Evolutionary conservation across 2,329 filamentous ascomycete species (phyloP).

Genomic region (Drechslerella dactyloides): DNA sequence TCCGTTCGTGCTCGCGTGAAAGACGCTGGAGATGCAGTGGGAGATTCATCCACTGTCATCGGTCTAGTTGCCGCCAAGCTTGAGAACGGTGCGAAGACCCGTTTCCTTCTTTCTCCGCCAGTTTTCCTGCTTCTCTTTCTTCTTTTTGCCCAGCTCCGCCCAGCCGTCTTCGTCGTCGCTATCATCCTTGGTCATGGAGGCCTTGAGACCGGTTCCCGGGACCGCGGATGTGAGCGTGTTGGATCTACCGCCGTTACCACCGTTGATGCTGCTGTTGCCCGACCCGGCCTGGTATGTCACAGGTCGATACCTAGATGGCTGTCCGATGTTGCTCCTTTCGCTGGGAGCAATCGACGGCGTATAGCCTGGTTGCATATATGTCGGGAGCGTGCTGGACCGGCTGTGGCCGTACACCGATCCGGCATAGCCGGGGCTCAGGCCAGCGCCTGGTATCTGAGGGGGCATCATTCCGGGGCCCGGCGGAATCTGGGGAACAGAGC

Average conservation of each 20-base stretch:
- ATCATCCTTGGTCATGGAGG: slow-evolving; percentile 59
- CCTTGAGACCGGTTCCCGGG: slow-evolving; percentile 55
- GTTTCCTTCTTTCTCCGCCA: slow-evolving; percentile 69
- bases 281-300: slow-evolving; percentile 68
- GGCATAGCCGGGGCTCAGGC: slow-evolving; percentile 59
- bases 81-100: slow-evolving; percentile 49
- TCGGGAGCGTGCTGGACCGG: slow-evolving; percentile 49
- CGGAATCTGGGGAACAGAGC: slow-evolving; percentile 63
- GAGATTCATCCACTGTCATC: not conserved
- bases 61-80: slow-evolving; percentile 41
- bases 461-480: slow-evolving; percentile 55
- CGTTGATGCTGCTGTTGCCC: slow-evolving; percentile 58
- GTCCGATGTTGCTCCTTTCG: slow-evolving; percentile 90
- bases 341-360: slow-evolving; percentile 91
- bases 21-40: slow-evolving; percentile 4
- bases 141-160: slow-evolving; percentile 73
- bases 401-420: slow-evolving; percentile 61
- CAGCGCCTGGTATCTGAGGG: slow-evolving; percentile 32
- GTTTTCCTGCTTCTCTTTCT: slow-evolving; percentile 70
- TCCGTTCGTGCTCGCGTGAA: slow-evolving; percentile 34
- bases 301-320: slow-evolving; percentile 87
- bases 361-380: slow-evolving; percentile 65
- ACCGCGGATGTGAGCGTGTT: slow-evolving; percentile 60
- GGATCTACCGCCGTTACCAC: slow-evolving; percentile 58
- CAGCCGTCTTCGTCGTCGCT: slow-evolving; percentile 73